These are phyloP conservation scores for Fusarium begoniae DNA, from an alignment of 2,329 filamentous ascomycete genomes.

Conservation along the genomic window DNA sequence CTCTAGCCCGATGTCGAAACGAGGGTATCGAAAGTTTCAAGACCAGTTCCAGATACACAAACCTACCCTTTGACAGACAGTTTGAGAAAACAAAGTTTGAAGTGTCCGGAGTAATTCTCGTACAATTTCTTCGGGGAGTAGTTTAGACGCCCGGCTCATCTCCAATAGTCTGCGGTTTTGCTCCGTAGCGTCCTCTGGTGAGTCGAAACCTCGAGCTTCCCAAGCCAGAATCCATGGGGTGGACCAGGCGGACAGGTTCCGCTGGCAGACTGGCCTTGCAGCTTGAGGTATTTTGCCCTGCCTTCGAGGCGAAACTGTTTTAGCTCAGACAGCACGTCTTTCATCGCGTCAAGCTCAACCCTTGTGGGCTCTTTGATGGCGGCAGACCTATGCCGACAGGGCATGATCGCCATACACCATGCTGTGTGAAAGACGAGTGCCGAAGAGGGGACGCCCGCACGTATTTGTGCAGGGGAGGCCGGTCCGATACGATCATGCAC, in stretches of 20 bases:
- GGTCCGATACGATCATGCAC: conserved; percentile 54
- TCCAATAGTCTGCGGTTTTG: conserved; percentile 11
- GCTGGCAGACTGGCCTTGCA: conserved; percentile 13
- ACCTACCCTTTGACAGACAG: no score
- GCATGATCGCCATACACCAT: conserved; percentile 61
- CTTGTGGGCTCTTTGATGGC: conserved; percentile 41
- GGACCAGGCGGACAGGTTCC: conserved; percentile 21
- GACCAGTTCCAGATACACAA: not conserved
- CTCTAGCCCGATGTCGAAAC: not conserved
- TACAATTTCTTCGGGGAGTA: not conserved
- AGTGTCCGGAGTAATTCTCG: not conserved
- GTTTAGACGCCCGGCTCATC: not conserved
- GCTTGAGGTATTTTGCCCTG: conserved; percentile 40
- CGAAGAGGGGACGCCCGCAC: conserved; percentile 58
- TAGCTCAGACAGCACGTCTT: conserved; percentile 54
- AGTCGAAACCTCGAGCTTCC: conserved; percentile 38
- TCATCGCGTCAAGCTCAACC: conserved; percentile 50
- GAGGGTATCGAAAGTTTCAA: not conserved
- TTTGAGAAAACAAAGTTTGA: not conserved
- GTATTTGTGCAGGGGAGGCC: conserved; percentile 59
- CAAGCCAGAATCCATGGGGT: conserved; percentile 51
- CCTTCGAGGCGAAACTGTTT: conserved; percentile 51
- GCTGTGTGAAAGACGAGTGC: conserved; percentile 60
- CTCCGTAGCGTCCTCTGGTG: conserved; percentile 1
- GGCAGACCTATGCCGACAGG: conserved; percentile 25